Percentiles rank a stretch among this genome's conserved stretches.
These are phyloP conservation scores for Coniferiporia sulphurascens DNA, from an alignment of 1,284 basidiomycete species.

Conservation along the genomic window DNA sequence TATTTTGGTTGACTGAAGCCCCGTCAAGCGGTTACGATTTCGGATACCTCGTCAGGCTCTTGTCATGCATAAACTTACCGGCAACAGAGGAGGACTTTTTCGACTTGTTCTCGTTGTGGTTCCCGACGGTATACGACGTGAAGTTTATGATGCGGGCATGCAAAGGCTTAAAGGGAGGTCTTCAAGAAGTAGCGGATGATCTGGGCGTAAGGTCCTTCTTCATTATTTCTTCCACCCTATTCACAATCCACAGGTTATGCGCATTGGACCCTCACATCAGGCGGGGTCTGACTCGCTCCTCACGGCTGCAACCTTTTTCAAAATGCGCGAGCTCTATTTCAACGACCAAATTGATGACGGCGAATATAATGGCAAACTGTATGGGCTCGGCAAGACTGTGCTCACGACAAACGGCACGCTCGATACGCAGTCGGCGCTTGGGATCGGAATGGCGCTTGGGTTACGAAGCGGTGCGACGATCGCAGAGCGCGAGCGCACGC, in stretches of 20 bases:
- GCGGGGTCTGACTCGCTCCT: conserved; percentile 94
- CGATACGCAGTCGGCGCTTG: conserved; percentile 35
- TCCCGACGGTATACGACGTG: conserved; percentile 96
- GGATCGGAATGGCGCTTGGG: conserved; percentile 10
- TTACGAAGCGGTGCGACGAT: conserved; percentile 67
- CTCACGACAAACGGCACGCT: conserved; percentile 49
- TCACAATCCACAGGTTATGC: conserved; percentile 57
- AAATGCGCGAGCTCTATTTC: conserved; percentile 91
- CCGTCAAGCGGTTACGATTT: conserved; percentile 91
- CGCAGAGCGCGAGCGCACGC: conserved; percentile 71
- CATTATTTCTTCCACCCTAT: conserved; percentile 18
- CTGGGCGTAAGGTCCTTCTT: conserved; percentile 55
- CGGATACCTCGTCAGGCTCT: conserved; percentile 94
- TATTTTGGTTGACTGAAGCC: neutral
- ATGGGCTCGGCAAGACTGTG: conserved; percentile 74
- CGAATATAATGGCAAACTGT: conserved; percentile 73
- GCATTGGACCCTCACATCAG: conserved; percentile 92
- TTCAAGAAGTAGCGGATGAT: conserved; percentile 96
- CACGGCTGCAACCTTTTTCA: conserved; percentile 93
- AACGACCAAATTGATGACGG: conserved; percentile 78
- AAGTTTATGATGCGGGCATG: conserved; percentile 92
- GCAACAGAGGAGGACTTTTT: conserved; percentile 91
- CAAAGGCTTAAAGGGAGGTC: conserved; percentile 87
- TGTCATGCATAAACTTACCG: conserved; percentile 86
- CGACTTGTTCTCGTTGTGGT: conserved; percentile 86